A percentile compares a stretch with the other conserved stretches of the same genome.
phyloP scores from a whole-genome alignment of 495 filamentous ascomycete genomes.

The Tuber calosporum region DNA sequence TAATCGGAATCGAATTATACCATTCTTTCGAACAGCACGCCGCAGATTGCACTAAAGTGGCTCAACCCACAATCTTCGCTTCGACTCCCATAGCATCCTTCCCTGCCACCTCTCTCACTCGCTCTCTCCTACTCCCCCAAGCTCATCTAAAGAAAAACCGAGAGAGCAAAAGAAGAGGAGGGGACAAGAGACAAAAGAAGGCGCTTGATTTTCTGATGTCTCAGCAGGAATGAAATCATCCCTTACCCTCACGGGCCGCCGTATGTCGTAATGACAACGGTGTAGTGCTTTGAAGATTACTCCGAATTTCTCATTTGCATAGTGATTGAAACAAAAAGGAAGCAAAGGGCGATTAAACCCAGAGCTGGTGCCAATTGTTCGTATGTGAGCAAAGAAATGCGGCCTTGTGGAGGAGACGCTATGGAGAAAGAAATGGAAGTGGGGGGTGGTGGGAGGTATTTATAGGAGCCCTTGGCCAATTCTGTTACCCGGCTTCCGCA shows the following conservation, averaged over 20 bases:
- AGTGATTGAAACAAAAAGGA: slow-evolving; percentile 42
- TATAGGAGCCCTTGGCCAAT: slow-evolving; percentile 6
- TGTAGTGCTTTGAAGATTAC: slow-evolving; percentile 73
- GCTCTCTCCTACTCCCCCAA: slow-evolving; percentile 43
- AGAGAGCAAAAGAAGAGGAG: slow-evolving; percentile 47
- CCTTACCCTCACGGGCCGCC: slow-evolving; percentile 86
- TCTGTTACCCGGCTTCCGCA: neutral
- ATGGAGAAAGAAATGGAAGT: slow-evolving; percentile 46
- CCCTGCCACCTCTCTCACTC: slow-evolving; percentile 57
- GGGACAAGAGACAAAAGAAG: slow-evolving; percentile 10
- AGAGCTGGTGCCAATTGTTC: slow-evolving; percentile 48
- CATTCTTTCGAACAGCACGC: slow-evolving; percentile 58
- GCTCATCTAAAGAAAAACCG: slow-evolving; percentile 42
- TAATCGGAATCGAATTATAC: slow-evolving; percentile 99
- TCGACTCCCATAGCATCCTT: slow-evolving; percentile 54
- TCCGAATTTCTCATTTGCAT: slow-evolving; percentile 99
- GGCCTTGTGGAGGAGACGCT: slow-evolving; percentile 94
- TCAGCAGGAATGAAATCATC: slow-evolving; percentile 87
- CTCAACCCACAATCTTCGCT: slow-evolving; percentile 81
- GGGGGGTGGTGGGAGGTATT: slow-evolving; percentile 19
- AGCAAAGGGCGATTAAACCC: slow-evolving; percentile 36
- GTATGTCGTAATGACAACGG: slow-evolving; percentile 46
- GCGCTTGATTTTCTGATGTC: slow-evolving; percentile 93
- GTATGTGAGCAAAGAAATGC: slow-evolving; percentile 99
- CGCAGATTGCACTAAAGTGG: slow-evolving; percentile 99